Conservation (phyloP, 2,329 filamentous ascomycete species). For the Colletotrichum sp. region DNA sequence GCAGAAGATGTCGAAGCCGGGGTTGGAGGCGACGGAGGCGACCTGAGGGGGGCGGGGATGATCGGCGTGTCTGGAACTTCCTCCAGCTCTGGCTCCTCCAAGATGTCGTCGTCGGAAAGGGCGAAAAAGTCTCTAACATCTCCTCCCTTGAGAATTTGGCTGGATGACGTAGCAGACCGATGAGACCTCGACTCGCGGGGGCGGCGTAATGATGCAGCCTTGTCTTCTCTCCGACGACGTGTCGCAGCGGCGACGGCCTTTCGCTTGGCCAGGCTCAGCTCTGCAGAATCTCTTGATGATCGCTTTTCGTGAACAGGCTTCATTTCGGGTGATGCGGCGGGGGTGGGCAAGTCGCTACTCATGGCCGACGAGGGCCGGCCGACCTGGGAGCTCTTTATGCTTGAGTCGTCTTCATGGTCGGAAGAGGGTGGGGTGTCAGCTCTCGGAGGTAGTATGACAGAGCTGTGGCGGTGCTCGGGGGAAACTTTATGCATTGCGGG, state of each 20-base stretch:
- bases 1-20: slow-evolving; percentile 9
- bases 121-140: slow-evolving; percentile 26
- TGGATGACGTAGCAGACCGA: slow-evolving; percentile 15
- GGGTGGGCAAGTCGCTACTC: slow-evolving; percentile 32
- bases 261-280: slow-evolving; percentile 11
- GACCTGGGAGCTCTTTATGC: slow-evolving; percentile 5
- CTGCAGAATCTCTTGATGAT: slow-evolving; percentile 24
- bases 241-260: slow-evolving; percentile 7
- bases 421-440: slow-evolving; percentile 39
- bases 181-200: slow-evolving; percentile 33
- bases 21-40: slow-evolving; percentile 7
- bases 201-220: slow-evolving; percentile 25
- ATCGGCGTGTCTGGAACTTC: background rate
- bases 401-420: slow-evolving; percentile 34
- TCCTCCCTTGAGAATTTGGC: slow-evolving; percentile 27
- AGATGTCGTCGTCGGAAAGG: slow-evolving; percentile 60
- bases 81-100: slow-evolving; percentile 40
- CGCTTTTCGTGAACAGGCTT: slow-evolving; percentile 27
- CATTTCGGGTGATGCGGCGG: slow-evolving; percentile 38
- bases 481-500: background rate
- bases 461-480: slow-evolving; percentile 20
- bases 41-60: background rate
- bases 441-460: slow-evolving; percentile 23
- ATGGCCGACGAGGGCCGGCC: slow-evolving; percentile 14
- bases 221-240: slow-evolving; percentile 18